Percentiles rank a stretch among this genome's conserved stretches.
phyloP scores from a whole-genome alignment of 805 yeast species.

The Starmerella riodocensis region DNA sequence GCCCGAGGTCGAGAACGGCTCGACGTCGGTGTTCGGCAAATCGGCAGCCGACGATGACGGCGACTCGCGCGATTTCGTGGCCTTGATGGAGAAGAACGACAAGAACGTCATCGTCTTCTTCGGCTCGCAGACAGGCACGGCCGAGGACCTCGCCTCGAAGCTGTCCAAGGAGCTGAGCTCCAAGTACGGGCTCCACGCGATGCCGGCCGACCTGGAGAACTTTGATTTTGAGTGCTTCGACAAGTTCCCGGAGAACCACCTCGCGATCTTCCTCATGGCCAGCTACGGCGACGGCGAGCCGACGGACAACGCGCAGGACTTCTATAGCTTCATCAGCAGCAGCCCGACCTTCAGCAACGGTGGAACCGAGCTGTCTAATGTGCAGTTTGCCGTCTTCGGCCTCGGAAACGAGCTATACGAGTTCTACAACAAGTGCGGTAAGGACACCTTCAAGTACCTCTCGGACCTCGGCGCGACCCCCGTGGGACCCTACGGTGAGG shows the following conservation, averaged over 20 bases:
- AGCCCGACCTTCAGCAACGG: conserved; percentile 38
- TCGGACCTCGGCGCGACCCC: conserved; percentile 55
- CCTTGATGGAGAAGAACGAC: conserved; percentile 38
- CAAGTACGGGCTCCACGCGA: conserved; percentile 64
- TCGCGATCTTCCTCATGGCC: conserved; percentile 70
- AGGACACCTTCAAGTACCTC: conserved; percentile 38
- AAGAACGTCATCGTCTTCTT: conserved; percentile 71
- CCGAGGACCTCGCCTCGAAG: conserved; percentile 90
- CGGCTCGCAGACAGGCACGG: conserved; percentile 97
- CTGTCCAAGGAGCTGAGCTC: conserved; percentile 78
- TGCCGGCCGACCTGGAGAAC: conserved; percentile 80
- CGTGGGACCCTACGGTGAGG: conserved; percentile 71
- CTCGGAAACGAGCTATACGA: conserved; percentile 93
- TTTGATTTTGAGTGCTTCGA: conserved; percentile 71
- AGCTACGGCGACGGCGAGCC: conserved; percentile 99
- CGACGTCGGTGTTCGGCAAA: background rate
- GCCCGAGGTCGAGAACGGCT: conserved; percentile 11
- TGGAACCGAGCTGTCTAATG: conserved; percentile 33
- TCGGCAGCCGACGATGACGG: background rate
- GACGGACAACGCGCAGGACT: conserved; percentile 81
- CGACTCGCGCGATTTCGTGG: conserved; percentile 21
- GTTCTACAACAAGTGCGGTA: conserved; percentile 70
- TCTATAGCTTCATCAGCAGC: conserved; percentile 49
- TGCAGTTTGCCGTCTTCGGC: conserved; percentile 71
- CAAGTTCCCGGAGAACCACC: conserved; percentile 43